Evolutionary conservation across 202 grass and related monocot genomes (phyloP), one percentile per base, ranked within the genome.

Genomic region (Schoenoplectus tabernaemontani): DNA sequence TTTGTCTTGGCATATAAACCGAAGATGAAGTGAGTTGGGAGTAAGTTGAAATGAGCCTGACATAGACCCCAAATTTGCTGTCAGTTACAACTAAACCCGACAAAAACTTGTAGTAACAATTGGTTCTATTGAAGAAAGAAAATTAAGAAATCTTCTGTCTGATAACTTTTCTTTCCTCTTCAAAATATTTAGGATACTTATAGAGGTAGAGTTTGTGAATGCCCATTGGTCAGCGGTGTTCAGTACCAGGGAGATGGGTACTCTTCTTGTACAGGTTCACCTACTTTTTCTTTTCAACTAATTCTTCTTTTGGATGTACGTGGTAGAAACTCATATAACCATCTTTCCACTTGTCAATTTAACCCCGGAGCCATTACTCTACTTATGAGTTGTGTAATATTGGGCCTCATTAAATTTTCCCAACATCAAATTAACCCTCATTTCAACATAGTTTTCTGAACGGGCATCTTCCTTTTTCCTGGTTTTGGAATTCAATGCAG

Each of bases 201-300:
- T 61, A 83, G 94, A 56, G 89, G 94, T 47, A 89, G 94, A 34
- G 24, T 92, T 59, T 93, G 94, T 74, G 78, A 97, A 74, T 97
- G 94, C 56, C 94, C 94, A 0, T 48, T 47, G 22, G 82, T 88
- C 33, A 86, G 89, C 11, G 89, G 87, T 70, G 87, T 97, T 24
- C 87, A 73, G 71, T 93, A 85, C 60, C 79, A 87, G 46, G 94
- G 94, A 77, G 89, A 97, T 39, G 94, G 94, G 0, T 97, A 97
- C 80, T 88, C 41, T 46, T 78, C 50, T 54, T 97, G 94, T 86
- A 83, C 74, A 88, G 84, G 93, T 96, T 75, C 3, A 22, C 3
- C 9, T 60, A 2, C 23, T 16, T 28, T 22, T 38, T 48, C 17
- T 33, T 73, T 5, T 73, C 9, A 73, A 53, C 6, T 4, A 73